Conservation (phyloP, 2,329 filamentous ascomycete genomes). For the Bertia moriformis region DNA sequence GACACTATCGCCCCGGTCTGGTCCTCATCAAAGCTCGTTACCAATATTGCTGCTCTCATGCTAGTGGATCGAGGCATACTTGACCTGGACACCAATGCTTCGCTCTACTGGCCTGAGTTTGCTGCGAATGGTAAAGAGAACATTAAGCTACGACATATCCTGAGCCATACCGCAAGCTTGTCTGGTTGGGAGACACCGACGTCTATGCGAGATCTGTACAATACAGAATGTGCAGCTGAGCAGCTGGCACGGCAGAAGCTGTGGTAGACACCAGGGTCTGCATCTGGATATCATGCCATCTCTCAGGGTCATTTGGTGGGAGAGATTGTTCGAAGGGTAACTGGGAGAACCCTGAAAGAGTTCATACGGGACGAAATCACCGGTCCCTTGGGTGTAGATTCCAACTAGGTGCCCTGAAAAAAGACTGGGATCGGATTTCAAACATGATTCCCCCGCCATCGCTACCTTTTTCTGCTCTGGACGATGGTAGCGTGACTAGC, state of each 20-base stretch:
- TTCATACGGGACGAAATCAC: conserved; percentile 8
- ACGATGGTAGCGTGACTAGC: neutral
- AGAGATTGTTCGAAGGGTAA: conserved; percentile 6
- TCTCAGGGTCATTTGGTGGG: conserved; percentile 5
- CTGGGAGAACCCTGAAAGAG: conserved; percentile 5
- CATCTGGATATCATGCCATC: neutral
- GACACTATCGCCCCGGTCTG: neutral
- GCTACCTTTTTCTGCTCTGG: neutral
- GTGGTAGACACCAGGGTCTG: neutral
- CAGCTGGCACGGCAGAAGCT: neutral
- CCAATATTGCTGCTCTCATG: neutral
- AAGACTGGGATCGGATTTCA: neutral
- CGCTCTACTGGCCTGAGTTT: neutral
- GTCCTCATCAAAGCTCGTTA: neutral
- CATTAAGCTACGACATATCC: neutral
- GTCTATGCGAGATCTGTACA: neutral
- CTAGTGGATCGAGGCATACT: neutral
- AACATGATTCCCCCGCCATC: neutral
- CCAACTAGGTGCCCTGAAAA: neutral
- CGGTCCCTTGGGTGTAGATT: conserved; percentile 4
- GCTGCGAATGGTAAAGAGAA: neutral
- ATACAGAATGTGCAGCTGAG: neutral
- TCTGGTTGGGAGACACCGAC: neutral
- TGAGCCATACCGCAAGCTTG: neutral
- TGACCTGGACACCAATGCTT: neutral